Evolutionary conservation across 2,329 filamentous ascomycete species (phyloP).

Genomic region (Metarhizium album): DNA sequence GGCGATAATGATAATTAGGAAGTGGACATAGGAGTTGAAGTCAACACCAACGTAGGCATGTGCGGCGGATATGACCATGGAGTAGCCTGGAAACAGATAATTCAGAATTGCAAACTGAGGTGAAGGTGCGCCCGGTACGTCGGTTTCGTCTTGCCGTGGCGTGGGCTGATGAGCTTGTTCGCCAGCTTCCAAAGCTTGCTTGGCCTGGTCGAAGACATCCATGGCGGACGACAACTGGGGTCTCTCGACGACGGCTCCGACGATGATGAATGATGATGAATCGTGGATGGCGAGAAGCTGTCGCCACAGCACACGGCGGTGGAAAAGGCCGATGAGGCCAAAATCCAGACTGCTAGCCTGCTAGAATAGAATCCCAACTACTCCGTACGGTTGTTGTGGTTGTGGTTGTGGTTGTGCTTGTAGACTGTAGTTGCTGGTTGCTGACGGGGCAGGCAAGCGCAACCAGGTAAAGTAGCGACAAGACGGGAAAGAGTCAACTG

Average conservation of each 20-base stretch:
- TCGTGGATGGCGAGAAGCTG: background rate
- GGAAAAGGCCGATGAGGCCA: too few species aligned
- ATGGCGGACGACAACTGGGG: conserved; percentile 1
- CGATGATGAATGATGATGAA: background rate
- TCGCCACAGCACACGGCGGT: background rate
- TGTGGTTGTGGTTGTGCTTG: too few species aligned
- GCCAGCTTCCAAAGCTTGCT: background rate
- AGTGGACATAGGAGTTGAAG: conserved; percentile 50
- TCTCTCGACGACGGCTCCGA: background rate
- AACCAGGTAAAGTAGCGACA: too few species aligned
- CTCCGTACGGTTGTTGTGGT: too few species aligned
- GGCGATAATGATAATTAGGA: conserved; percentile 39
- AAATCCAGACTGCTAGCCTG: too few species aligned
- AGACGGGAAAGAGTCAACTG: too few species aligned
- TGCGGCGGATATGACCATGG: conserved; percentile 41
- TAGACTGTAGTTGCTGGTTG: too few species aligned
- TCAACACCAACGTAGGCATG: conserved; percentile 50
- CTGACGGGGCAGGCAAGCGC: too few species aligned
- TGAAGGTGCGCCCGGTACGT: conserved; percentile 10
- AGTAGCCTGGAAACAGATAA: conserved; percentile 56
- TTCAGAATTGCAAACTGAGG: conserved; percentile 43
- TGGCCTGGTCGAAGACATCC: conserved; percentile 4
- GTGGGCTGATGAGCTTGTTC: background rate
- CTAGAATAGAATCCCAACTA: too few species aligned
- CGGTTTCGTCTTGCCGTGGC: conserved; percentile 9